These are phyloP conservation scores for Litsea cubeba DNA, from an alignment of 164 flowering plant species.

Conservation along the genomic window DNA sequence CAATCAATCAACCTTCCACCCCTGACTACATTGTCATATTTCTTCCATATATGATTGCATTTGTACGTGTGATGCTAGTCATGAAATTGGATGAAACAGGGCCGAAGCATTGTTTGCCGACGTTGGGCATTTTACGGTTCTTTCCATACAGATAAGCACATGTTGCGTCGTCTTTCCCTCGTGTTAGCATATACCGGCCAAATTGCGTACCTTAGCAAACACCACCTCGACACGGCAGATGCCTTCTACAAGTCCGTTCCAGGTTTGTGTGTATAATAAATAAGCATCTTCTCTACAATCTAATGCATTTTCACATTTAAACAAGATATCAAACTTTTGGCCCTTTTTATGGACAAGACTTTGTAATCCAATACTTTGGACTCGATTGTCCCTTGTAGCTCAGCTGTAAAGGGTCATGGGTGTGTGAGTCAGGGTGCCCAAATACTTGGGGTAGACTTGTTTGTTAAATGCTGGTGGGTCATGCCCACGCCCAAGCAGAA, in stretches of 20 bases:
- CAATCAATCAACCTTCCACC: too few relatives aligned
- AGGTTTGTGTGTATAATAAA: constrained; percentile 19
- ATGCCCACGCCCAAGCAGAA: not conserved
- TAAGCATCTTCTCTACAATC: not conserved
- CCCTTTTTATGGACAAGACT: too few relatives aligned
- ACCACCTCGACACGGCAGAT: constrained; percentile 24
- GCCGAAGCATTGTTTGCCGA: constrained; percentile 80
- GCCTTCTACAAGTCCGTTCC: constrained; percentile 65
- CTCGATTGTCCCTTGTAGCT: too few relatives aligned
- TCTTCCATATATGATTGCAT: too few relatives aligned
- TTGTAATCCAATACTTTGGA: too few relatives aligned
- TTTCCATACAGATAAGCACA: constrained; percentile 63
- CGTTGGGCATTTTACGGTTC: constrained; percentile 68
- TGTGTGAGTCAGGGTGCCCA: too few relatives aligned
- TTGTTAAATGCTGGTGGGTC: not conserved
- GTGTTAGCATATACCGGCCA: constrained; percentile 63
- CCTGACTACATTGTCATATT: too few relatives aligned
- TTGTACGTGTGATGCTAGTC: too few relatives aligned
- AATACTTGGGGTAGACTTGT: not conserved
- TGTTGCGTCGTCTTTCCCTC: constrained; percentile 50
- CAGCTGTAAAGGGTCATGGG: too few relatives aligned
- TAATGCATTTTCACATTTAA: too few relatives aligned
- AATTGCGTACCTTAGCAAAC: constrained; percentile 54
- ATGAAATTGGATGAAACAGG: constrained; percentile 21
- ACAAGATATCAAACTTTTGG: too few relatives aligned